phyloP scores from a whole-genome alignment of 208 protist species.

The Acanthamoeba healyi region DNA sequence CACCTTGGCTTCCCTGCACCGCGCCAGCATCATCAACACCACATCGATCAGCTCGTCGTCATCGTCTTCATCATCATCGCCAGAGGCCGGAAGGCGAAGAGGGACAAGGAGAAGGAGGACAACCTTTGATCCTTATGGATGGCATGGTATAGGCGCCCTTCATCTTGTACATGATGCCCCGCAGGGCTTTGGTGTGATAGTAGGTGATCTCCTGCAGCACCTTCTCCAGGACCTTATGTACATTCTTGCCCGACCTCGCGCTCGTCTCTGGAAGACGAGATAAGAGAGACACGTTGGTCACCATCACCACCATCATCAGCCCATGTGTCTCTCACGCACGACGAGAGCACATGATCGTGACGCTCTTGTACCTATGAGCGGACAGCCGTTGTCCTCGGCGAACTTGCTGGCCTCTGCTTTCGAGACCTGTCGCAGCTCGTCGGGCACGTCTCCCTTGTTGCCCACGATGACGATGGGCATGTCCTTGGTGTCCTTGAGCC shows the following conservation, averaged over 20 bases:
- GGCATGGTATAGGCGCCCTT: not conserved
- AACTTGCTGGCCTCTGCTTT: slow-evolving; percentile 1
- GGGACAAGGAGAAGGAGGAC: too few species aligned
- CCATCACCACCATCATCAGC: not conserved
- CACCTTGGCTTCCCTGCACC: not conserved
- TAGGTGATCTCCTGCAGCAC: slow-evolving; percentile 62
- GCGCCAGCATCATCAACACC: too few species aligned
- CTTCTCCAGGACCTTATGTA: slow-evolving; percentile 55
- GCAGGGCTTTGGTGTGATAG: slow-evolving; percentile 27
- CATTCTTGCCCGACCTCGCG: slow-evolving; percentile 13
- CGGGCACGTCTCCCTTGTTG: slow-evolving; percentile 8
- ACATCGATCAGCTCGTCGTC: too few species aligned
- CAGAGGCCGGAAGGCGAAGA: too few species aligned
- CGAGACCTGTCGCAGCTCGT: not conserved
- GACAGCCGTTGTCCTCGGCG: slow-evolving; percentile 46
- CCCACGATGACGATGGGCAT: slow-evolving; percentile 7
- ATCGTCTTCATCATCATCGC: too few species aligned
- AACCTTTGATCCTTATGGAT: not conserved
- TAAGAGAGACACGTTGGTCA: not conserved
- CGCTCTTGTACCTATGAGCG: not conserved
- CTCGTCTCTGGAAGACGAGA: not conserved
- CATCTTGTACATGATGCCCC: slow-evolving; percentile 30
- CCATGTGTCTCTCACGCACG: too few species aligned
- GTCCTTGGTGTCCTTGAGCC: not conserved
- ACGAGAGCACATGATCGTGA: not conserved